phyloP scores from a whole-genome alignment of 2,329 filamentous ascomycete genomes.

The Tolypocladium amazonense region DNA sequence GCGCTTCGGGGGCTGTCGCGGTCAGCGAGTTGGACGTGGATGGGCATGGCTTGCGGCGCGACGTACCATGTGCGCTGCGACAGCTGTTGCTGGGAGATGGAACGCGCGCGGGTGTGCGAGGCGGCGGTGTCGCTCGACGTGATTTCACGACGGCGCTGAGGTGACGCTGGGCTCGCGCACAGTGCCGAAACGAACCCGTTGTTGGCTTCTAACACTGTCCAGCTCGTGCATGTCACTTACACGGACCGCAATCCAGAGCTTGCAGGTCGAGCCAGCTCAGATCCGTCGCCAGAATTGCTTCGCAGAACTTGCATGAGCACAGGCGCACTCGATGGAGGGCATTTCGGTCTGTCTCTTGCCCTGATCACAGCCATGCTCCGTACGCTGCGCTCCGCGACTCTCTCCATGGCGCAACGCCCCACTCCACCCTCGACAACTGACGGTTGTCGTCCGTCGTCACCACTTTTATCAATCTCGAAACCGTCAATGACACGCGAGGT shows the following conservation, averaged over 20 bases:
- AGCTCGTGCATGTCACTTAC: not conserved
- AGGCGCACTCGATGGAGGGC: not conserved
- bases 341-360: not conserved
- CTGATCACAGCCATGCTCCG: not conserved
- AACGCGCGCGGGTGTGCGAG: not conserved
- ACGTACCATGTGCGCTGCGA: constrained; percentile 1
- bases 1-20: constrained; percentile 40
- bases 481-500: not conserved
- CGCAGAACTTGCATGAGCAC: not conserved
- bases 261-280: too few relatives aligned
- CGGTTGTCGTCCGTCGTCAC: not conserved
- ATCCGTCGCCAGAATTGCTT: not conserved
- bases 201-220: not conserved
- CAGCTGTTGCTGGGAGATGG: not conserved
- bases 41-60: not conserved
- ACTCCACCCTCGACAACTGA: not conserved
- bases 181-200: not conserved
- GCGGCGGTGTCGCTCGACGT: not conserved
- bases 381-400: not conserved
- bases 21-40: not conserved
- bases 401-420: not conserved
- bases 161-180: not conserved
- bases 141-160: not conserved
- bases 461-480: not conserved
- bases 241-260: not conserved